A percentile compares a stretch with the other conserved stretches of the same genome.
phyloP scores from a whole-genome alignment of 2,329 filamentous ascomycete genomes.

The Penicillium thymicola region DNA sequence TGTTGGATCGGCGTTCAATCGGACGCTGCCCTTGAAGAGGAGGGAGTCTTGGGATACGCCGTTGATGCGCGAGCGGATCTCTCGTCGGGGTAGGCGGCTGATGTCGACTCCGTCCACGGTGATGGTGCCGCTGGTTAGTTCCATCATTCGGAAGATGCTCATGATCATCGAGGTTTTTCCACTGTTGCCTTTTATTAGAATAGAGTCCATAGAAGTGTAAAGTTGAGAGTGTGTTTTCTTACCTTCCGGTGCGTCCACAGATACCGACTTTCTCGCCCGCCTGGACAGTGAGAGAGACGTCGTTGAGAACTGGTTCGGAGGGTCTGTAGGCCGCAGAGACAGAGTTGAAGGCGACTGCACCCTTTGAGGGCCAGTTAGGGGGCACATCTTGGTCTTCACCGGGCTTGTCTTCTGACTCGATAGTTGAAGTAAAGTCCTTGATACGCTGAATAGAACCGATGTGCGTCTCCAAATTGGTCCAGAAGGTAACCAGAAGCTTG shows the following conservation, averaged over 20 bases:
- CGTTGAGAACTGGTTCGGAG: conserved; percentile 41
- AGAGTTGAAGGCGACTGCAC: conserved; percentile 44
- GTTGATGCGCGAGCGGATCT: conserved; percentile 42
- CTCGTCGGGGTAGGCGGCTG: conserved; percentile 36
- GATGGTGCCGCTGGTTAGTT: conserved; percentile 40
- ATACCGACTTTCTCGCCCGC: conserved; percentile 43
- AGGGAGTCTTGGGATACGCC: conserved; percentile 46
- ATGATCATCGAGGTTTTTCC: conserved; percentile 45
- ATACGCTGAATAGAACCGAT: conserved; percentile 57
- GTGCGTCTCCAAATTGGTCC: conserved; percentile 58
- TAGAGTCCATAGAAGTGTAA: neutral
- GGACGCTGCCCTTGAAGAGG: conserved; percentile 41
- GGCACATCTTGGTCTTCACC: conserved; percentile 42
- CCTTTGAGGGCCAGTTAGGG: conserved; percentile 43
- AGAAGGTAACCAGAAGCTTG: conserved; percentile 51
- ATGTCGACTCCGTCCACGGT: conserved; percentile 45
- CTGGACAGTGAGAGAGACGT: conserved; percentile 47
- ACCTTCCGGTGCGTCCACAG: conserved; percentile 42
- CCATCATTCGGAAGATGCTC: conserved; percentile 44
- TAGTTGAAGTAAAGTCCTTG: conserved; percentile 50
- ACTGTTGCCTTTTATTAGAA: conserved; percentile 21
- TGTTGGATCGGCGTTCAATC: conserved; percentile 41
- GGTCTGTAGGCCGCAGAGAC: conserved; percentile 45
- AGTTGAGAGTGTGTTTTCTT: neutral
- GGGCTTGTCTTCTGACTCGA: conserved; percentile 44